A percentile compares a stretch with the other conserved stretches of the same genome.
Conservation (phyloP, 805 yeast genomes). For the Tetrapisispora nanseiensis region DNA sequence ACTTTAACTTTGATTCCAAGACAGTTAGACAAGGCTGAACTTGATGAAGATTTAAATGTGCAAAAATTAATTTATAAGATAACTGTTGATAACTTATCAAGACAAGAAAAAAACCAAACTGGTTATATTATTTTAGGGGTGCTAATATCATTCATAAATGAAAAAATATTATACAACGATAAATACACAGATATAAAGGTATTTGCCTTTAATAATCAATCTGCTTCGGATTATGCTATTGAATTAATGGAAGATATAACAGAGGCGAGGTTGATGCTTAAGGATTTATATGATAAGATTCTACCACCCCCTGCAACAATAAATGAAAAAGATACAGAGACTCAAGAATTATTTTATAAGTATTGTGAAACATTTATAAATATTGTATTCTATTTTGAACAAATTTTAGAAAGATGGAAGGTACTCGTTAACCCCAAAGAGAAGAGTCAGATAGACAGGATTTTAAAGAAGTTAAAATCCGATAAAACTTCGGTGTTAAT, state of each 20-base stretch:
- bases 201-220: constrained; percentile 2
- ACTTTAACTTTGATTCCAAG: constrained; percentile 6
- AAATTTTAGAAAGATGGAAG: neutral
- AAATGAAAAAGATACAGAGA: neutral
- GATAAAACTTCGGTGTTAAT: neutral
- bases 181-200: constrained; percentile 8
- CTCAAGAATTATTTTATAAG: neutral
- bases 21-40: constrained; percentile 7
- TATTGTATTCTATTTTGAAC: neutral
- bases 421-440: neutral
- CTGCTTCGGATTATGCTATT: neutral
- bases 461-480: neutral
- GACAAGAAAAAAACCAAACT: neutral
- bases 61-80: constrained; percentile 1
- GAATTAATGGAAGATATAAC: neutral
- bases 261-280: neutral
- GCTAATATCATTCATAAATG: constrained; percentile 1
- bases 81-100: neutral
- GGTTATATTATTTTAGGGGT: constrained; percentile 6
- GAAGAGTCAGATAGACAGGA: neutral
- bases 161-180: constrained; percentile 4
- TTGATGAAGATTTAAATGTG: neutral
- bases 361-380: neutral
- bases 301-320: neutral
- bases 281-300: neutral